Conservation (phyloP, 352 stramenopile genomes). For the Globisporangium sylvaticum region DNA sequence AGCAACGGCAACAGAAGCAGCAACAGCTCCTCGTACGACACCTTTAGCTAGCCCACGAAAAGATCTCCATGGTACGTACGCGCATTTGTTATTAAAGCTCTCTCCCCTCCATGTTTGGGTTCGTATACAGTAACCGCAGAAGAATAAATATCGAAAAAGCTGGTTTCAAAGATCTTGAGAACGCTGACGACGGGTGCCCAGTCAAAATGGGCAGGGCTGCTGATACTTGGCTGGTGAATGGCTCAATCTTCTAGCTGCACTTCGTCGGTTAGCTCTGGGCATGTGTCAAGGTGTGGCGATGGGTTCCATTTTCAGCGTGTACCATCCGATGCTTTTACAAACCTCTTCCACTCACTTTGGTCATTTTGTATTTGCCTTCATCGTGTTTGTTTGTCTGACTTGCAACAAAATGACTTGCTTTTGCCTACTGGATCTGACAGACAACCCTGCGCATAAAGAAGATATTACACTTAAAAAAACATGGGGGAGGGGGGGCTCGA, state of each 20-base stretch:
- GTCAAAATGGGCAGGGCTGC: too few relatives aligned
- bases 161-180: too few relatives aligned
- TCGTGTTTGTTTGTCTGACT: not conserved
- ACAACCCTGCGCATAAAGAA: not conserved
- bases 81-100: not conserved
- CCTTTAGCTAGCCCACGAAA: not conserved
- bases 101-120: not conserved
- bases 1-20: not conserved
- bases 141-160: too few relatives aligned
- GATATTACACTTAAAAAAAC: not conserved
- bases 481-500: not conserved
- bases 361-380: not conserved
- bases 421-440: not conserved
- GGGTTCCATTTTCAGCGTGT: too few relatives aligned
- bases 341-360: not conserved
- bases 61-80: not conserved
- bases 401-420: not conserved
- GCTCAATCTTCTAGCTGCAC: too few relatives aligned
- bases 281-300: too few relatives aligned
- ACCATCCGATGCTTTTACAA: too few relatives aligned
- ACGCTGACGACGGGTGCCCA: too few relatives aligned
- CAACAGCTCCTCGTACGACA: not conserved
- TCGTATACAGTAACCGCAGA: too few relatives aligned
- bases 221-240: too few relatives aligned
- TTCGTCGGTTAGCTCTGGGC: too few relatives aligned